Base-by-base conservation (phyloP, 441 rosid species). In the Pelargonium cotyledonis region DNA sequence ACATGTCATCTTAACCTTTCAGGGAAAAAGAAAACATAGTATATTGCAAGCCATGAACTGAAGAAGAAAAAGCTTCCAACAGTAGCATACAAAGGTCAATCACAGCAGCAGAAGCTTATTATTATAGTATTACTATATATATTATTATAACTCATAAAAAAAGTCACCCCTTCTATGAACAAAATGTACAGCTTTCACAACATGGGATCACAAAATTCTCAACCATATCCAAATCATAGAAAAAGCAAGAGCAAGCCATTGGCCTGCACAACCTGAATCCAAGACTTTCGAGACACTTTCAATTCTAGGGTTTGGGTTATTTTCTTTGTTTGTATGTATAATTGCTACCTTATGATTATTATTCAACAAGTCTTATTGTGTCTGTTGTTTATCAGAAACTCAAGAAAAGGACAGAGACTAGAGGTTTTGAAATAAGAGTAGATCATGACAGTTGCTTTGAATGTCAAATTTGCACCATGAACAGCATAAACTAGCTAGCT, bases 241-340 rank as follows among this genome's bases (percentile, higher is more conserved):
- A n/a, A 68, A 60, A 40, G 14, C 76, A 71, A 16, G 67, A 23
- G 35, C 62, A 21, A 49, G 65, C 61, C 44, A 46, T 23, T 49
- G 8, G 71, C 16, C 77, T 26, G 49, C 66, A 15, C 57, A 66
- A 67, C 51, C 16, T 15, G 31, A 78, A 73, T 72, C 71, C 68
- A 70, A 69, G 74, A 64, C 72, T 46, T 55, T 47, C 35, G 67
- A 64, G 70, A 75, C 63, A 29, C 66, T 76, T 76, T 72, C 67
- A 70, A 77, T 71, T 77, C 84, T 84, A 86, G 88, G 88, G 87
- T 80, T 82, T 86, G 72, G n/a, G 61, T 78, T 72, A 72, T 66
- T 73, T 53, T 53, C 6, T 53, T 23, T 70, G 70, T 64, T 31
- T 65, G 68, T 57, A 71, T 51, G 63, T 35, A 43, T 51, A 41